A percentile compares a stretch with the other conserved stretches of the same genome.
Conservation (phyloP, 1,284 basidiomycete species). For the Microbotryomycetes sp. region DNA sequence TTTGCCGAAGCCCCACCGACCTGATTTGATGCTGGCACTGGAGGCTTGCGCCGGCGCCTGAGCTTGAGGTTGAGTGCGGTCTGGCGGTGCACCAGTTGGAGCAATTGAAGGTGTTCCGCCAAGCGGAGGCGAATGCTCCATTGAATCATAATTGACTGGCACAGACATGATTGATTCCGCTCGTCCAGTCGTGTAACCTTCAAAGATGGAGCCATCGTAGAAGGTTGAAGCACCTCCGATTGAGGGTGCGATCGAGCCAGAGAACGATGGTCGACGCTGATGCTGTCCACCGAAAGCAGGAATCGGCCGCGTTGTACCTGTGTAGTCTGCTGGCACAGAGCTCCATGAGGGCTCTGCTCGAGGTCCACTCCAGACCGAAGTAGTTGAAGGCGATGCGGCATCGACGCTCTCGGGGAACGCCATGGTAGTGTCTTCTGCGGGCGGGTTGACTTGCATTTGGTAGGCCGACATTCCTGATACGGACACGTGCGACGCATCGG, state of each 20-base stretch:
- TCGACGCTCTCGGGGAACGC: not conserved
- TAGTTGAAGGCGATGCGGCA: not conserved
- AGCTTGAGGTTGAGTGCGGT: not conserved
- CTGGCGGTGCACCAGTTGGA: not conserved
- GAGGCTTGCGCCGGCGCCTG: not conserved
- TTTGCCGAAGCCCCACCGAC: slow-evolving; percentile 6
- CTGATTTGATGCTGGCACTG: slow-evolving; percentile 3
- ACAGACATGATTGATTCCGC: slow-evolving; percentile 33
- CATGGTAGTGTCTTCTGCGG: not conserved
- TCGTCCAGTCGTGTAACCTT: slow-evolving; percentile 30
- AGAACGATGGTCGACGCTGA: slow-evolving; percentile 1
- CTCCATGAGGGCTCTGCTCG: slow-evolving; percentile 5
- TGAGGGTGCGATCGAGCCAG: slow-evolving; percentile 24
- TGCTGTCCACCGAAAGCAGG: slow-evolving; percentile 3
- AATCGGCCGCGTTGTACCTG: not conserved
- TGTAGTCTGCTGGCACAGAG: not conserved
- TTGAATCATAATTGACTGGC: slow-evolving; percentile 18
- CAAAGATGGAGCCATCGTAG: slow-evolving; percentile 39
- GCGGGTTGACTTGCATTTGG: not conserved
- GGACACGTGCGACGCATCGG: not conserved
- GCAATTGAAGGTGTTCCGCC: not conserved
- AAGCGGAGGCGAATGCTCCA: not conserved
- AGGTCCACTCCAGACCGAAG: not conserved
- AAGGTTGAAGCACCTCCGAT: slow-evolving; percentile 28
- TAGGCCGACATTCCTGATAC: not conserved